Evolutionary conservation across 495 filamentous ascomycete species (phyloP), one percentile per base, ranked within the genome.

Genomic region (Penicillium antarcticum): DNA sequence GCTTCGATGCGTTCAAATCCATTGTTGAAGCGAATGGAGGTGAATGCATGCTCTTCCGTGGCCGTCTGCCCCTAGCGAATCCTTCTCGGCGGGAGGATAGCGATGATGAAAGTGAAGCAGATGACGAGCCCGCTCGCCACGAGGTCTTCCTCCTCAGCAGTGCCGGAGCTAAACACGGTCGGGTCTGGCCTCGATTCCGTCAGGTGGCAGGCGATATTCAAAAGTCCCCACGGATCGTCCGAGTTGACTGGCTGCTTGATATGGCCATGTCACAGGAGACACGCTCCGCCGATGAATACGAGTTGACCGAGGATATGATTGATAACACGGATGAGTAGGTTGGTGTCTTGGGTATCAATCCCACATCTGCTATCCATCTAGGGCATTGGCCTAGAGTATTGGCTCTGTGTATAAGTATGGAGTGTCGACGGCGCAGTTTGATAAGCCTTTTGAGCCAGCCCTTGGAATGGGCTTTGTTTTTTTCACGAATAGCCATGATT

Each of bases 21-120:
- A 96, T 99, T 53, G 85, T 91, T 35, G 82, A 87, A 55, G 83
- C 88, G 14, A 97, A 99, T 68, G 92, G 95, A 18, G 95, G 92
- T 26, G 76, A 79, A 17, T 94, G 90, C 62, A 75, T 79, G 42
- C 63, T 87, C n/a, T 99, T 88, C 67, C 79, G 83, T n/a, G 87
- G 85, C 10, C 77, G 87, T 13, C 80, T 83, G 42, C 80, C 82
- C 8, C 69, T 83, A 21, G 78, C 73, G 0, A 81, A 85, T 45
- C 76, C 67, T 35, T 56, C 67, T 33, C 58, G 67, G 33, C 68
- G 70, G 19, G 69, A 73, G 41, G 73, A 74, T 63, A 75, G 76
- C 60, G 50, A 85, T 63, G 48, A 68, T 29, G 60, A 83, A 51
- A 56, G 70, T 21, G 61, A 74, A 8, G 35, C 51, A 10, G 82